Evolutionary conservation across 768 basidiomycete genomes (phyloP).

Genomic region (Macrolepiota fuliginosa): DNA sequence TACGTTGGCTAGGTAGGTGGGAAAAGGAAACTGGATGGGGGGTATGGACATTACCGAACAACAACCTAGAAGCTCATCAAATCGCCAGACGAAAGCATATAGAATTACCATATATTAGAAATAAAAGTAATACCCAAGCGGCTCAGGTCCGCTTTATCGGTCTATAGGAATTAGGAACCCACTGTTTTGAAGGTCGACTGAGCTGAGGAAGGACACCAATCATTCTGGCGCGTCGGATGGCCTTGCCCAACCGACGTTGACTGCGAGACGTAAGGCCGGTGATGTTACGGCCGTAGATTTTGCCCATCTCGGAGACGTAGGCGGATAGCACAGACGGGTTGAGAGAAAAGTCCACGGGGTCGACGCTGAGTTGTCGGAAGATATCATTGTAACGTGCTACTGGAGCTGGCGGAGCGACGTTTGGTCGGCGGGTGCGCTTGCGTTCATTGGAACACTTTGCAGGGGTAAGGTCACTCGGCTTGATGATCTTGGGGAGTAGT

Average conservation of each 20-base stretch:
- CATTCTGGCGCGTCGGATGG: constrained; percentile 84
- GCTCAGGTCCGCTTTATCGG: neutral
- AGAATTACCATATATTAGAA: neutral
- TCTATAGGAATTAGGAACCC: neutral
- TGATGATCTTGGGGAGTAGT: constrained; percentile 8
- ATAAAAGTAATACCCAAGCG: neutral
- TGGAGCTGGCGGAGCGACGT: constrained; percentile 55
- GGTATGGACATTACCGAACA: neutral
- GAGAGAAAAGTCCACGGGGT: constrained; percentile 68
- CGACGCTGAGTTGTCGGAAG: constrained; percentile 68
- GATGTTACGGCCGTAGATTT: constrained; percentile 65
- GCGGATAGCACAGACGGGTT: constrained; percentile 57
- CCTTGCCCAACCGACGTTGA: constrained; percentile 79
- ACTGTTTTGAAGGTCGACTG: constrained; percentile 26
- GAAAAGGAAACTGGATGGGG: neutral
- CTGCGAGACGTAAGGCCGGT: constrained; percentile 76
- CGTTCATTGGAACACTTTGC: constrained; percentile 20
- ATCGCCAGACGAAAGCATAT: neutral
- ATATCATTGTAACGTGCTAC: constrained; percentile 59
- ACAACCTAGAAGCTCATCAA: neutral
- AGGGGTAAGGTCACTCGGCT: constrained; percentile 28
- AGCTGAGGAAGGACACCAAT: constrained; percentile 81
- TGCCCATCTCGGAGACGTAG: constrained; percentile 75
- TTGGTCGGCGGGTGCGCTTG: constrained; percentile 16
- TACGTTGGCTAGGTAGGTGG: neutral